phyloP scores from a whole-genome alignment of 352 stramenopile genomes.

The Globisporangium acanthophoron region DNA sequence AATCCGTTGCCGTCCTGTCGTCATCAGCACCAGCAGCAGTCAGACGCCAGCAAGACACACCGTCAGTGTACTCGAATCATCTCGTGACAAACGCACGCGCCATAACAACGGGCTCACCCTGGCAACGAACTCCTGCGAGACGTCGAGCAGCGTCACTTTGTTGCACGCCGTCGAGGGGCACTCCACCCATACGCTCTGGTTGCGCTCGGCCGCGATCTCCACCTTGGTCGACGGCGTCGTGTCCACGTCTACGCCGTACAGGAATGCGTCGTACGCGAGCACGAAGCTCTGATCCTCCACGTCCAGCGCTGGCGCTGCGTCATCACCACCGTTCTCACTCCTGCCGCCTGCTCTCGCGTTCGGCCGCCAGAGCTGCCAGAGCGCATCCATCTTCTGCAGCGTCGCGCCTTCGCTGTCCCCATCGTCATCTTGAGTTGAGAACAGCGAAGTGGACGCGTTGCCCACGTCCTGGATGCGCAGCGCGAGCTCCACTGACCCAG shows the following conservation, averaged over 20 bases:
- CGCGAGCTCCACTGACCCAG: conserved; percentile 56
- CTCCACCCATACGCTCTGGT: conserved; percentile 75
- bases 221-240: conserved; percentile 30
- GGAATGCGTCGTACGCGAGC: conserved; percentile 55
- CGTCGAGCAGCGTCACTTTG: conserved; percentile 50
- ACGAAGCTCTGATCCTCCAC: conserved; percentile 47
- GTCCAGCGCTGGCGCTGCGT: conserved; percentile 7
- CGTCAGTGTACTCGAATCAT: neutral
- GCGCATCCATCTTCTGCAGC: conserved; percentile 22
- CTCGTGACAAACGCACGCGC: neutral
- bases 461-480: conserved; percentile 40
- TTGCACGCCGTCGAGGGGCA: conserved; percentile 47
- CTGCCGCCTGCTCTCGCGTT: conserved; percentile 1
- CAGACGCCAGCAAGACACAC: neutral
- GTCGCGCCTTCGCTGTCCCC: conserved; percentile 12
- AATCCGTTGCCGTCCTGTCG: conserved; percentile 56
- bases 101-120: conserved; percentile 19
- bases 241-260: conserved; percentile 61
- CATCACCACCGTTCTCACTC: neutral
- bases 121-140: conserved; percentile 61
- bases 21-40: conserved; percentile 1
- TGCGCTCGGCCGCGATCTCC: conserved; percentile 48
- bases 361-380: conserved; percentile 22
- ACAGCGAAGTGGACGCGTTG: conserved; percentile 26
- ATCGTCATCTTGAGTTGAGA: neutral